Base-by-base conservation (phyloP, 352 stramenopile species). In the Pythium periplocum region DNA sequence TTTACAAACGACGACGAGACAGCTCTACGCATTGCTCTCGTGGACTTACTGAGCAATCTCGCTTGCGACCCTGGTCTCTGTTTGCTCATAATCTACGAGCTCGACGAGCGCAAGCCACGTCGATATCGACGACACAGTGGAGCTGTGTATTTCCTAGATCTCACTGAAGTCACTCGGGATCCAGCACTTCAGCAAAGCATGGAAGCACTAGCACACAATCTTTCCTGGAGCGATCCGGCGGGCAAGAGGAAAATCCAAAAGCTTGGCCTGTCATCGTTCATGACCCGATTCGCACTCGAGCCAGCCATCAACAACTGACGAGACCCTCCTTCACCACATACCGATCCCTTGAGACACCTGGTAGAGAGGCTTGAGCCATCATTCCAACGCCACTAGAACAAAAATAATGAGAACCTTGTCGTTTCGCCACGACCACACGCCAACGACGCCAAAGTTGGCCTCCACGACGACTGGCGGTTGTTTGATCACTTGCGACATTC, bases 221-320 rank as follows among this genome's bases (percentile, higher is more conserved):
- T 92, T 8, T 78, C 81, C 2, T 90, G 78, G 78, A 87, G 78
- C 51, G 78, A 89, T 45, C 68, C 75, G 10, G 65, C 69, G 2
- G 71, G 73, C 33, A 92, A 92, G 59, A 75, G 80, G 8, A 71
- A 45, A 7, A 53, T 90, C 26, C 81, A 92, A 43, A 90, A 92
- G 61, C 57, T 92, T 6, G 74, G 59, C 1, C 61, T 88, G 4
- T 90, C 77, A 0, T 78, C 68, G 46, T 92, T 73, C 55, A 73
- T 90, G 67, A 48, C 67, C 33, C 49, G 51, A 8, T 91, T 91
- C 37, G 64, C 59, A 3, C 41, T 70, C 3, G 66, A 76, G 36
- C 58, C 60, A 36, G 72, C 73, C 5, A 70, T 71, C 32, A 74
- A 64, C 12, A 80, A 67, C 45, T 78, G 53, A 61, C 33, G 34